A percentile compares a stretch with the other conserved stretches of the same genome.
Conservation (phyloP, 2,329 filamentous ascomycete species). For the Aureobasidium sp. region DNA sequence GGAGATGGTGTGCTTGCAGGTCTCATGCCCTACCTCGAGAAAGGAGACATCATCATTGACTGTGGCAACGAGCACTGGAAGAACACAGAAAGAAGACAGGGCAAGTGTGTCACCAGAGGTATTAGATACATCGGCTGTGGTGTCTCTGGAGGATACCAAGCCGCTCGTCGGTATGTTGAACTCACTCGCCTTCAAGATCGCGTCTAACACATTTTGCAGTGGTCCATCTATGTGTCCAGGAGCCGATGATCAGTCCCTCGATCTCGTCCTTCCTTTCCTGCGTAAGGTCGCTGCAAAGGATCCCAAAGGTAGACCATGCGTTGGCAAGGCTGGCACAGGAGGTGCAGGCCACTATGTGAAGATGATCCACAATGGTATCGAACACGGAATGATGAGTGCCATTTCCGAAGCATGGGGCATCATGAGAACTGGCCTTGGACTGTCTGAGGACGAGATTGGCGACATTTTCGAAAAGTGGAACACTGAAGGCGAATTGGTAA, state of each 20-base stretch:
- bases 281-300: slow-evolving; percentile 55
- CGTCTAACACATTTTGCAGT: slow-evolving; percentile 28
- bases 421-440: slow-evolving; percentile 49
- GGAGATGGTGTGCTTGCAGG: slow-evolving; percentile 40
- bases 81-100: slow-evolving; percentile 55
- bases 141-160: slow-evolving; percentile 61
- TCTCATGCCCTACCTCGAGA: slow-evolving; percentile 43
- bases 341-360: slow-evolving; percentile 65
- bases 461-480: slow-evolving; percentile 55
- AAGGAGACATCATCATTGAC: slow-evolving; percentile 59
- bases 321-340: slow-evolving; percentile 50
- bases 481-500: slow-evolving; percentile 44
- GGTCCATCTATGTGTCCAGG: slow-evolving; percentile 62
- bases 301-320: slow-evolving; percentile 49
- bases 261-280: slow-evolving; percentile 54
- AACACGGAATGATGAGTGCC: slow-evolving; percentile 60
- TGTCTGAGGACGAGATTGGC: slow-evolving; percentile 53
- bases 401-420: slow-evolving; percentile 58
- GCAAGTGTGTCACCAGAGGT: slow-evolving; percentile 45
- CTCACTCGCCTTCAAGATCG: too few species aligned
- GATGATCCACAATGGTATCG: slow-evolving; percentile 69
- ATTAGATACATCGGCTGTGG: slow-evolving; percentile 59
- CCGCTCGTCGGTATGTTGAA: slow-evolving; percentile 33
- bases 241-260: slow-evolving; percentile 48
- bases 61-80: slow-evolving; percentile 60